These are phyloP conservation scores for Luffa aegyptiaca DNA, from an alignment of 306 rosid genomes.

Conservation along the genomic window DNA sequence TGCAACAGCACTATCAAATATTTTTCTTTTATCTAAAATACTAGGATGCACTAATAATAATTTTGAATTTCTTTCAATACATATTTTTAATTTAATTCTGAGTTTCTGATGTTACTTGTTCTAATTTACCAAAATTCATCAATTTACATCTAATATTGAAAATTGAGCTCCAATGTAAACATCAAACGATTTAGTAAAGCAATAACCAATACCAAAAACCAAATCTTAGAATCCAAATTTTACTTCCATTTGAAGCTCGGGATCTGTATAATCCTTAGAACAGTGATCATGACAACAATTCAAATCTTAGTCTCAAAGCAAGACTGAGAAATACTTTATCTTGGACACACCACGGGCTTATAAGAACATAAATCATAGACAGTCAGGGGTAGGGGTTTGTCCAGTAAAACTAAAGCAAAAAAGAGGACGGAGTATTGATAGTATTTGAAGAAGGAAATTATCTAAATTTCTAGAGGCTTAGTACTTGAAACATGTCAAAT, in stretches of 20 bases:
- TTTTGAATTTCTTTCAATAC: background rate
- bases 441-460: background rate
- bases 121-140: background rate
- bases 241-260: background rate
- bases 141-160: background rate
- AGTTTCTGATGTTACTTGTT: background rate
- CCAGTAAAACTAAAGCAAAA: background rate
- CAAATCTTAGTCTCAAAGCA: background rate
- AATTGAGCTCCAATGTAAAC: background rate
- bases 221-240: background rate
- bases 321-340: background rate
- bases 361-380: background rate
- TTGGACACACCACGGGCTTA: background rate
- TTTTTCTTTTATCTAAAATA: background rate
- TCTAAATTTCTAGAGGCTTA: background rate
- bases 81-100: background rate
- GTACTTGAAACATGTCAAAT: background rate
- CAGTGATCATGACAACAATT: background rate
- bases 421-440: background rate
- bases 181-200: background rate
- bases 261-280: background rate
- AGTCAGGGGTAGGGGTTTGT: background rate
- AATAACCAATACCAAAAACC: background rate
- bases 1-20: background rate
- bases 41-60: background rate